Base-by-base conservation (phyloP, 2,329 filamentous ascomycete species). In the Colletotrichum sp. region DNA sequence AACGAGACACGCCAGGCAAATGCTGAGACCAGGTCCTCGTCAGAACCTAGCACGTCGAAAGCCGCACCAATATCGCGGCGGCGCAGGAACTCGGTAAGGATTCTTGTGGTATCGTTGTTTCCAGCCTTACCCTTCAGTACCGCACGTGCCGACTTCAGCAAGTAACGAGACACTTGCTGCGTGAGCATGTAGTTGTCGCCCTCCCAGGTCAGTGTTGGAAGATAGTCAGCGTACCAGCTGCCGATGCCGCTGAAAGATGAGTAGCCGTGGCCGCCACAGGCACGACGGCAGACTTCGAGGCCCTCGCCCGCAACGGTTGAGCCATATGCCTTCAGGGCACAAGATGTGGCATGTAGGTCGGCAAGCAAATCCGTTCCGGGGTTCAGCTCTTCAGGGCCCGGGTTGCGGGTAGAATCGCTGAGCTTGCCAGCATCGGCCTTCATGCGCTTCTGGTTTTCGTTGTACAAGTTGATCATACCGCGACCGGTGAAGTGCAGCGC, bases 121-220 rank as follows among this genome's bases (percentile, higher is more conserved):
- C 74, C 70, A 44, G 90, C 88, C 76, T 93, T 90, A 78, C 91
- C 92, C 16, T 89, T 87, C n/a, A 95, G 85, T 0, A 95, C 94
- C 2, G 91, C 89, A 57, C 94, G 92, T 0, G 93, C 94, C 5
- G 93, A 92, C 88, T 95, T 96, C 78, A 96, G 89, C 62, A 96
- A 90, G 81, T 95, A 95, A 74, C 93, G 90, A 4, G 93, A 93
- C 4, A 95, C 94, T 85, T 96, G 94, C 83, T 96, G 94, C 12
- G 93, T 95, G 75, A 96, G 87, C 94, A 96, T 95, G 87, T 94
- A 95, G 87, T 95, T 95, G 86, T 95, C 94, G 60, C 94, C 94
- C 82, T 95, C 94, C 92, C 93, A 95, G 12, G 93, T 95, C 6
- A 88, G 85, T 5, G 85, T 86, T n/a, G 94, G 93, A 2, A 95